Evolutionary conservation across 495 filamentous ascomycete species (phyloP).

Genomic region (Xylaria castorea): DNA sequence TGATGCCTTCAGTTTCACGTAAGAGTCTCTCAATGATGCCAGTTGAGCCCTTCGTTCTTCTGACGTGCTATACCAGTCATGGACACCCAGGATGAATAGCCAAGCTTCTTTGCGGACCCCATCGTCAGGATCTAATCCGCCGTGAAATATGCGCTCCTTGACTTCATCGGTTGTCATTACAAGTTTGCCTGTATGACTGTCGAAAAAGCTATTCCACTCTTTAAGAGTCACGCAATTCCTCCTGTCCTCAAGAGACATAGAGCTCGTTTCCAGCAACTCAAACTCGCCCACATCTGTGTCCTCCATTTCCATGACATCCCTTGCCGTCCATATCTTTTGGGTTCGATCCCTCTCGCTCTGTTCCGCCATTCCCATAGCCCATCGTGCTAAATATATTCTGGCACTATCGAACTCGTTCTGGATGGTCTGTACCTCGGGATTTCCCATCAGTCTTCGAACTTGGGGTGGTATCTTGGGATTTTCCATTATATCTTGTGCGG

Average conservation of each 20-base stretch:
- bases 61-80: slow-evolving; percentile 83
- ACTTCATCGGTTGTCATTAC: slow-evolving; percentile 86
- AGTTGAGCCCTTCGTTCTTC: slow-evolving; percentile 82
- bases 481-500: slow-evolving; percentile 89
- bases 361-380: slow-evolving; percentile 98
- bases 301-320: slow-evolving; percentile 91
- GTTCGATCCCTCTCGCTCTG: slow-evolving; percentile 87
- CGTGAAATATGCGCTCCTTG: slow-evolving; percentile 95
- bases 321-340: slow-evolving; percentile 88
- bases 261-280: slow-evolving; percentile 87
- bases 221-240: slow-evolving; percentile 77
- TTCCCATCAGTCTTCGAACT: slow-evolving; percentile 81
- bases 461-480: slow-evolving; percentile 89
- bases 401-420: slow-evolving; percentile 98
- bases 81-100: slow-evolving; percentile 90
- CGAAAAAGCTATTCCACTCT: slow-evolving; percentile 91
- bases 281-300: slow-evolving; percentile 94
- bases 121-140: slow-evolving; percentile 86
- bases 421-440: slow-evolving; percentile 92
- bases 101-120: slow-evolving; percentile 95
- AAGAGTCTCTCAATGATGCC: slow-evolving; percentile 89
- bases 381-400: slow-evolving; percentile 88
- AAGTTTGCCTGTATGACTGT: slow-evolving; percentile 72
- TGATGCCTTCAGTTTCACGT: slow-evolving; percentile 87
- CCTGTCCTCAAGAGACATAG: slow-evolving; percentile 71